phyloP scores from a whole-genome alignment of 768 basidiomycete genomes.

The Arthromyces matolae region DNA sequence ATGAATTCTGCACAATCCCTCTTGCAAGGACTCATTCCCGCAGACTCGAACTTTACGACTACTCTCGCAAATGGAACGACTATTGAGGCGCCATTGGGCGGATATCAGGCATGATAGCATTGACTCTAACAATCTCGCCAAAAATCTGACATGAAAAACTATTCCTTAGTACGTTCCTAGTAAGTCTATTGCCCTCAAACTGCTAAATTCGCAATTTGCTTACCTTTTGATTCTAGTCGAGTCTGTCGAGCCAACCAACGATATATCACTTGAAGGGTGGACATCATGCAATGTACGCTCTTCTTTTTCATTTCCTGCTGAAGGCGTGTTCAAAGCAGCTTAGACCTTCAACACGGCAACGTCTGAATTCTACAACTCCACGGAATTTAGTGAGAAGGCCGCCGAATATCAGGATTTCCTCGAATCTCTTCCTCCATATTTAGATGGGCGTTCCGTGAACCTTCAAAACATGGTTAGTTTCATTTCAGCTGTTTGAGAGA shows the following conservation, averaged over 20 bases:
- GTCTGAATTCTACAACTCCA: slow-evolving; percentile 51
- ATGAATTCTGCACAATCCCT: slow-evolving; percentile 64
- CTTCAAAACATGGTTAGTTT: slow-evolving; percentile 56
- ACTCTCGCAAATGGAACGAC: slow-evolving; percentile 65
- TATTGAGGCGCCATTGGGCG: slow-evolving; percentile 54
- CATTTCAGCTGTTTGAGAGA: background rate
- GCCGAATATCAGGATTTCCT: slow-evolving; percentile 47
- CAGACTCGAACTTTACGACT: slow-evolving; percentile 39
- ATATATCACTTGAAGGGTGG: slow-evolving; percentile 65
- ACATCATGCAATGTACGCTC: slow-evolving; percentile 51
- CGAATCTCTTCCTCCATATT: slow-evolving; percentile 41
- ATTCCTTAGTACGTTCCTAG: slow-evolving; percentile 42
- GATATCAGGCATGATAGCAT: slow-evolving; percentile 58
- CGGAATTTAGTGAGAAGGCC: slow-evolving; percentile 43
- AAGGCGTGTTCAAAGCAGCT: too few species aligned
- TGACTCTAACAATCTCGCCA: too few species aligned
- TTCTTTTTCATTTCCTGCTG: background rate
- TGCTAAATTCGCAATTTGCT: background rate
- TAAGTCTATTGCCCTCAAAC: slow-evolving; percentile 17
- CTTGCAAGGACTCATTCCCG: slow-evolving; percentile 66
- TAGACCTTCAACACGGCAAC: slow-evolving; percentile 50
- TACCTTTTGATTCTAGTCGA: slow-evolving; percentile 38
- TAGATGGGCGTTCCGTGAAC: slow-evolving; percentile 50
- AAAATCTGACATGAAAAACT: too few species aligned
- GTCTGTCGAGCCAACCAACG: slow-evolving; percentile 57